A percentile compares a stretch with the other conserved stretches of the same genome.
Conservation (phyloP, 208 protist genomes). For the Wallacemonas rigidus region DNA sequence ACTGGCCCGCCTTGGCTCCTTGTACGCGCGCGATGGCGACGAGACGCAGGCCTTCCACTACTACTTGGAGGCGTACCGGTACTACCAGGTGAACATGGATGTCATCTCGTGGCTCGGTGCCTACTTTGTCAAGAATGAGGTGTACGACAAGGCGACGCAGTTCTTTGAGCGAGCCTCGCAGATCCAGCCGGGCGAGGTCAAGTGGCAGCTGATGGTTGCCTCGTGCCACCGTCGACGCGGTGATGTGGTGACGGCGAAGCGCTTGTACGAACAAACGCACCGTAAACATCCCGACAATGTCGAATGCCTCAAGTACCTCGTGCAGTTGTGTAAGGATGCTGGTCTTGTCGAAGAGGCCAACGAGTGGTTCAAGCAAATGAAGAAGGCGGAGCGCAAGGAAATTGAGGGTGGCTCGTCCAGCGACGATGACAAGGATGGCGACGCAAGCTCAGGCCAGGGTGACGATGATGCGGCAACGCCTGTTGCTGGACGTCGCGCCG, state of each 20-base stretch:
- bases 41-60: slow-evolving; percentile 94
- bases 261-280: slow-evolving; percentile 93
- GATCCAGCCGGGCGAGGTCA: slow-evolving; percentile 95
- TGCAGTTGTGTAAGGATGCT: slow-evolving; percentile 93
- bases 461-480: slow-evolving; percentile 25
- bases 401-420: slow-evolving; percentile 40
- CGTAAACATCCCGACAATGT: slow-evolving; percentile 93
- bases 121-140: slow-evolving; percentile 97
- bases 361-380: slow-evolving; percentile 88
- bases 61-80: slow-evolving; percentile 95
- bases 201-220: slow-evolving; percentile 97
- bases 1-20: slow-evolving; percentile 90
- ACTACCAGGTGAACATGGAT: slow-evolving; percentile 97
- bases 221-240: slow-evolving; percentile 94
- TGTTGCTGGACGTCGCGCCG: slow-evolving; percentile 17
- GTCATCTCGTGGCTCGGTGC: slow-evolving; percentile 97
- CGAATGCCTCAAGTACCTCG: slow-evolving; percentile 95
- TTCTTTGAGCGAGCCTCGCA: slow-evolving; percentile 97
- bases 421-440: slow-evolving; percentile 31
- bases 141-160: slow-evolving; percentile 97
- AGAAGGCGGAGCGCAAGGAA: slow-evolving; percentile 76
- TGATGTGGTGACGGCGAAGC: slow-evolving; percentile 90
- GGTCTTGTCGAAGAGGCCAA: slow-evolving; percentile 90
- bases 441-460: slow-evolving; percentile 19
- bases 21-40: slow-evolving; percentile 93